Evolutionary conservation across 345 rosid genomes (phyloP).

Genomic region (Acer saccharum): DNA sequence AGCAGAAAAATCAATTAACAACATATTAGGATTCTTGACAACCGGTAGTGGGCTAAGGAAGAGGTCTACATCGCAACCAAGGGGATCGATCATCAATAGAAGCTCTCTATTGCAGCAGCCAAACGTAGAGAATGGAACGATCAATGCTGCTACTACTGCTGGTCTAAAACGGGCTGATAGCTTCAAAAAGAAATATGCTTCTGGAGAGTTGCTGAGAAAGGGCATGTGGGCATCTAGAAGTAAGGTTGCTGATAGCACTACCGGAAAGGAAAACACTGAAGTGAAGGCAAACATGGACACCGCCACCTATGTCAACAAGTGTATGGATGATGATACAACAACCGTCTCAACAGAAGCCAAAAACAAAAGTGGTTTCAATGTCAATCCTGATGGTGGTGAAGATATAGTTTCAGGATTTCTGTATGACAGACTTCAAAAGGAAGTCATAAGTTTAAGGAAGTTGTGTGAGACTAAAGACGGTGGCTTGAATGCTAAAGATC

Average conservation of each 20-base stretch:
- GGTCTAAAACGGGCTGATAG: conserved; percentile 25
- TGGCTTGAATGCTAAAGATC: conserved; percentile 58
- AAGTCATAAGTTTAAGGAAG: conserved; percentile 69
- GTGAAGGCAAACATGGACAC: conserved; percentile 30
- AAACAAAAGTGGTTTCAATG: conserved; percentile 21
- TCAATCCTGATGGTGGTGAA: conserved; percentile 20
- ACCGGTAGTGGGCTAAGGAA: conserved; percentile 61
- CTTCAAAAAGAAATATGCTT: conserved; percentile 33
- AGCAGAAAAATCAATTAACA: conserved; percentile 57
- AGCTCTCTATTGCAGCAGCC: conserved; percentile 48
- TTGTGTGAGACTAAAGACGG: conserved; percentile 63
- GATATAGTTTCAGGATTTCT: conserved; percentile 86
- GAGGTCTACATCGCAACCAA: conserved; percentile 71
- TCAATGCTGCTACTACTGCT: conserved; percentile 6
- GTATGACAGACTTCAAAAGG: conserved; percentile 89
- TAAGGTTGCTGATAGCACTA: conserved; percentile 47
- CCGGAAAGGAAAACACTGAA: conserved; percentile 65
- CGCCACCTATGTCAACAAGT: conserved; percentile 8
- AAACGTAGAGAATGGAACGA: conserved; percentile 29
- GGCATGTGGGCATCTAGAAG: conserved; percentile 59
- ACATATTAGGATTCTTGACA: conserved; percentile 69
- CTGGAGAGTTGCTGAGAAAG: conserved; percentile 42
- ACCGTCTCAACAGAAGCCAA: conserved; percentile 21
- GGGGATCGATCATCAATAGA: conserved; percentile 47
- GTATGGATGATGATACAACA: conserved; percentile 24